Evolutionary conservation across 164 flowering plant species (phyloP).

Genomic region (Tetrastigma voinierianum): DNA sequence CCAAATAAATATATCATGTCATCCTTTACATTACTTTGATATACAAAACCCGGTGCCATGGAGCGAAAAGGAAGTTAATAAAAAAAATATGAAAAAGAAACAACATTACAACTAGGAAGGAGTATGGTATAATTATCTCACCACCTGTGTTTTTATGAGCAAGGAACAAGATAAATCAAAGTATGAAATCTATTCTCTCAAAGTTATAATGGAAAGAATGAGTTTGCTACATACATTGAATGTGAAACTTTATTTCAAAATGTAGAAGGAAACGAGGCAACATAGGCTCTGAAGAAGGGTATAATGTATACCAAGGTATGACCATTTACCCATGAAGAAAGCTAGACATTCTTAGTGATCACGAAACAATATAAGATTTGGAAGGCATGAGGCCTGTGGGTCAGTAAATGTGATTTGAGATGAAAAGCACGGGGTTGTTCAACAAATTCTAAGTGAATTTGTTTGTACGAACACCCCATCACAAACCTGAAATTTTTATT

Average conservation of each 20-base stretch:
- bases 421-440: neutral
- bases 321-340: slow-evolving; percentile 66
- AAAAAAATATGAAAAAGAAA: neutral
- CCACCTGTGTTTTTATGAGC: neutral
- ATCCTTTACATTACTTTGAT: too few relatives aligned
- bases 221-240: slow-evolving; percentile 67
- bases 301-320: slow-evolving; percentile 86
- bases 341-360: slow-evolving; percentile 9
- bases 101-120: neutral
- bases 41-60: too few relatives aligned
- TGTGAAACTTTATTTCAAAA: slow-evolving; percentile 69
- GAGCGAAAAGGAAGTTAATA: neutral
- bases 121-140: neutral
- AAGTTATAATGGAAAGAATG: neutral
- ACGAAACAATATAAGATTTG: neutral
- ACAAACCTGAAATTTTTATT: too few relatives aligned
- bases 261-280: slow-evolving; percentile 94
- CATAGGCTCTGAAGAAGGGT: slow-evolving; percentile 92
- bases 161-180: neutral
- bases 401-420: neutral
- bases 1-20: too few relatives aligned
- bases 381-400: neutral
- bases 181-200: neutral
- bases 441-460: neutral
- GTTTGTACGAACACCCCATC: too few relatives aligned